Evolutionary conservation across 352 stramenopile species (phyloP), one percentile per base, ranked within the genome.

Genomic region (Pythium biforme): DNA sequence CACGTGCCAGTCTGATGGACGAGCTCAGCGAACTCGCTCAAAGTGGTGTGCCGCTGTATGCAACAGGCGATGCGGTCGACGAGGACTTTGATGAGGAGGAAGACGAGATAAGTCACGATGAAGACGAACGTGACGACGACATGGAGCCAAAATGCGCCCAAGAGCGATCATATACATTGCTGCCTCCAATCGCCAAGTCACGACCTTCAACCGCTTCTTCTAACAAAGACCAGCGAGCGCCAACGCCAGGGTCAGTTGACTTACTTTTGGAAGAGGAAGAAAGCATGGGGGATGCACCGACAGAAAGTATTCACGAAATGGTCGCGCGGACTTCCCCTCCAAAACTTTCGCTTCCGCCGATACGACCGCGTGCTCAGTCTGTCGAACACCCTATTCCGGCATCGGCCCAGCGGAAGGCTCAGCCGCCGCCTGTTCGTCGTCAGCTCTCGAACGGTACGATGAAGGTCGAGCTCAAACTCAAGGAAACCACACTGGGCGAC

Each of bases 381-480:
- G 48, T 68, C 2, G 25, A 58, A n/a, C 34, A 27, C 0, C 20
- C 5, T 6, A 41, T 23, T 26, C 27, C 40, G 2, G 19, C 22
- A 14, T 22, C 51, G 2, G 6, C 17, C 11, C 20, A 27, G 20
- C 26, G 56, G 2, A 62, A 52, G 37, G 43, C 51, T 8, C 50
- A 58, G n/a, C 63, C 51, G 10, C 63, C 63, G 20, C 47, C 55
- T 1, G 59, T 59, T 29, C 59, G 41, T 20, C 60, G 47, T 1
- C 50, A 48, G 27, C 22, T 45, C 8, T 59, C 55, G 7, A 68
- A 48, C 20, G 52, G 29, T n/a, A 87, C 77, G 73, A 75, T 47
- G 23, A 77, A 77, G 27, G 53, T 81, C 2, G 71, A 89, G 51
- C 68, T 89, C 4, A 89, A 80, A 31, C 52, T 89, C 15, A 91